phyloP scores from a whole-genome alignment of 2,329 filamentous ascomycete species.

The Colletotrichum gigasporum region DNA sequence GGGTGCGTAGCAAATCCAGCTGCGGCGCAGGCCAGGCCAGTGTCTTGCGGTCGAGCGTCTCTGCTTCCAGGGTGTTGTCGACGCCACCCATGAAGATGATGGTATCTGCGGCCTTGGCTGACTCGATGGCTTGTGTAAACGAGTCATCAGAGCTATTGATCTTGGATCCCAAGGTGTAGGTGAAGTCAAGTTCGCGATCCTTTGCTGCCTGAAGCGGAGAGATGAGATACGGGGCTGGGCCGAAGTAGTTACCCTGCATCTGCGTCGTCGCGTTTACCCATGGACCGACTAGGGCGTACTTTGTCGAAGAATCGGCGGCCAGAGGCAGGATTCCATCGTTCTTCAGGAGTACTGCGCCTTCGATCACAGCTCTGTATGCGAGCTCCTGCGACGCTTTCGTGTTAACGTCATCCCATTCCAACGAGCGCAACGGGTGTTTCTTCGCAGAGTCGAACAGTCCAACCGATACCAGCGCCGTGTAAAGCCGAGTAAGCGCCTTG shows the following conservation, averaged over 20 bases:
- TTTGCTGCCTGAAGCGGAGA: constrained; percentile 32
- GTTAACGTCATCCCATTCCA: constrained; percentile 65
- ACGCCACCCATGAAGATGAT: constrained; percentile 67
- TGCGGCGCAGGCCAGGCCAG: constrained; percentile 23
- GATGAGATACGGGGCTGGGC: constrained; percentile 35
- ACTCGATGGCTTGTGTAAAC: constrained; percentile 59
- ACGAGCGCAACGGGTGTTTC: constrained; percentile 54
- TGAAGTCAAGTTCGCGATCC: constrained; percentile 40
- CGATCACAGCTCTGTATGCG: constrained; percentile 57
- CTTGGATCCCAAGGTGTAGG: constrained; percentile 40
- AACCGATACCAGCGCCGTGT: constrained; percentile 61
- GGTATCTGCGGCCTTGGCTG: constrained; percentile 66
- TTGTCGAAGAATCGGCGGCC: constrained; percentile 37
- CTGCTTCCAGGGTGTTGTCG: constrained; percentile 54
- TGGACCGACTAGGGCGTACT: constrained; percentile 44
- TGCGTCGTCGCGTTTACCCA: constrained; percentile 44
- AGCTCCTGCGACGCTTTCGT: constrained; percentile 62
- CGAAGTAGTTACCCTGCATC: constrained; percentile 32
- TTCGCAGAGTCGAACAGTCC: constrained; percentile 66
- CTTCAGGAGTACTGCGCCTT: constrained; percentile 61
- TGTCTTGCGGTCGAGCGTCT: constrained; percentile 67
- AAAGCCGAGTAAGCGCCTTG: constrained; percentile 59
- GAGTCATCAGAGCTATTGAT: constrained; percentile 36
- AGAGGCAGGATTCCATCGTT: constrained; percentile 62
- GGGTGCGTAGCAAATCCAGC: constrained; percentile 27